Base-by-base conservation (phyloP, 2,329 filamentous ascomycete genomes). In the Calonectria pseudoturangicola region DNA sequence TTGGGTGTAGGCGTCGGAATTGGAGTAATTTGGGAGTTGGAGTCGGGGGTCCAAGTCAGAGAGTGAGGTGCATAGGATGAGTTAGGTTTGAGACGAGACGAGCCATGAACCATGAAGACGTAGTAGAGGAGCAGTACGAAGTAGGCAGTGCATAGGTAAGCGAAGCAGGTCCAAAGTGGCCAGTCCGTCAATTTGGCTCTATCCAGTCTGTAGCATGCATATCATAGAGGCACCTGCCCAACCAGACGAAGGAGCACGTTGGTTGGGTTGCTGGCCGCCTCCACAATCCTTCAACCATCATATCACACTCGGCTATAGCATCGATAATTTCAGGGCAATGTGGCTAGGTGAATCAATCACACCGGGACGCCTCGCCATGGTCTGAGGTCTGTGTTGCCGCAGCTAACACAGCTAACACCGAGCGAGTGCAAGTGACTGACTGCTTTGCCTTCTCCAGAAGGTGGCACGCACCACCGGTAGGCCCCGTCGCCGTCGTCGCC, bases 271-370 rank as follows among this genome's bases (percentile, higher is more conserved):
- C 48, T 51, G 27, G 50, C 9, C 30, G 27, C 30, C 50, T 33
- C 50, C 50, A 13, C 50, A 54, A 54, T 54, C 50, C 50, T 54
- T 54, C 50, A 13, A 18, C 25, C 18, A 28, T 33, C 50, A 54
- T 54, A 54, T 33, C 48, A 51, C 50, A 28, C 50, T 33, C 27
- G 50, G 7, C 50, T 54, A 54, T 54, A 54, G 50, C 50, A 33
- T 33, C 30, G 25, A 27, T 25, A 54, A 54, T 54, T 54, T 54
- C 50, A 33, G 5, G 30, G 30, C 30, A 33, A 33, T 54, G 50
- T 54, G n/a, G 50, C 50, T 54, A 54, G 50, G 27, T 54, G 50
- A 54, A 54, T 54, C 50, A 54, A 54, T 54, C 50, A 54, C 50
- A 54, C 50, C 50, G 50, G 28, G 18, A n/a, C 50, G 50, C 50